Evolutionary conservation across 768 basidiomycete genomes (phyloP), one percentile per base, ranked within the genome.

Genomic region (Fistulinella prunicolor): DNA sequence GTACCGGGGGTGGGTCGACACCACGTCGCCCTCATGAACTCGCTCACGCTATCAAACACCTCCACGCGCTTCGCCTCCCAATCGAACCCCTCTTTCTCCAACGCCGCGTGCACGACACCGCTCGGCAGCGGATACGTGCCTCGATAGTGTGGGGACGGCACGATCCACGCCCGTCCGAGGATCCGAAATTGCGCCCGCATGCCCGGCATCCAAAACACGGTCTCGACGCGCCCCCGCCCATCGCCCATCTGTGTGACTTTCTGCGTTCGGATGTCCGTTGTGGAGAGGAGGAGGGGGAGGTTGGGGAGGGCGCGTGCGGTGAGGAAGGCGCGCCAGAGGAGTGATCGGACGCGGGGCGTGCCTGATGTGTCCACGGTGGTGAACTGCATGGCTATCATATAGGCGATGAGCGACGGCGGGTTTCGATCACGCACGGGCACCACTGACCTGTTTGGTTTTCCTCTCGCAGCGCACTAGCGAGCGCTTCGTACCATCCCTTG

Each of bases 181-280:
- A 94, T 68, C 39, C 92, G 82, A 61, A 83, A 91, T 58, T 94
- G 91, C 60, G 88, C 82, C 44, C 75, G 64, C 0, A 80, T 75
- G 19, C 77, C 75, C 24, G 77, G 73, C 44, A 83, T 76, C 87
- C 89, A 94, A 83, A 86, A 92, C 10, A 74, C 79, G 36, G 85
- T 54, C 62, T 92, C 85, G 51, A 83, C 77, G 14, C 38, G 26
- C 26, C 26, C 7, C 4, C 6, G 26, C 36, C 71, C 63, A 9
- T 74, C 60, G 47, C 72, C 72, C 39, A 90, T 68, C 54, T 90
- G 83, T 1, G 65, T 39, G 28, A 80, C 74, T 57, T 93, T 93
- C 19, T 82, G 81, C 2, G 82, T 75, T 21, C 90, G 85, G 38
- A 83, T 62, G 68, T 91, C 89, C 39, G 89, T 89, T 12, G 83